Base-by-base conservation (phyloP, 2,329 filamentous ascomycete genomes). In the Arthroderma uncinatum region DNA sequence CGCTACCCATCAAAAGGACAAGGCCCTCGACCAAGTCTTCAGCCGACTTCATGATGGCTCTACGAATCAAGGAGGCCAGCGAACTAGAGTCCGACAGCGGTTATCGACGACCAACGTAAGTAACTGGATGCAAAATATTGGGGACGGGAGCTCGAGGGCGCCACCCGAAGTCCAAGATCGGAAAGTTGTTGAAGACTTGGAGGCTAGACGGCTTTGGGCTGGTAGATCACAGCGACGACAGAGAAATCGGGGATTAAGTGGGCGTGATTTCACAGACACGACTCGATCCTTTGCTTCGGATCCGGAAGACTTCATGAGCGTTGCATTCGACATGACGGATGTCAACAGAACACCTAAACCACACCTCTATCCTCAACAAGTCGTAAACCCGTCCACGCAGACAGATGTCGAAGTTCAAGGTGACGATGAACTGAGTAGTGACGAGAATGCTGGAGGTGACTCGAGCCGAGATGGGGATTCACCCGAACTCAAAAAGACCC, bases 11-110 rank as follows among this genome's bases (percentile, higher is more conserved):
- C 87, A 92, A 64, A 95, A 96, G 66, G 91, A 96, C 64, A 84
- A 84, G 55, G 91, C 89, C 6, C 74, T 97, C 21, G 92, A 95
- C 62, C 91, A 96, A 67, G 89, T 97, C 0, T 97, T 97, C 68
- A 81, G 89, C 60, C 78, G 81, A 16, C 82, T 83, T 0, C 89
- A 87, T 28, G 70, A 68, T 48, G 84, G 85, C 59, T 76, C 82
- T 53, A 79, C 79, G 6, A 77, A 82, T 1, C 72, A 84, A 55
- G 39, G 40, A 78, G 80, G 16, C 83, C 79, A 1, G 79, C 82
- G 52, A 62, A 60, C 40, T 77, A 79, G 53, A 78, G 80, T 54
- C 78, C 50, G 36, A 4, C 82, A 28, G 60, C 81, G 82, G 37
- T 86, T 90, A 68, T 89, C 86, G 1, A 86, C 86, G 62, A 90